A percentile compares a stretch with the other conserved stretches of the same genome.
Evolutionary conservation across 2,329 filamentous ascomycete species (phyloP).

Genomic region (Fusarium fujikuroi): DNA sequence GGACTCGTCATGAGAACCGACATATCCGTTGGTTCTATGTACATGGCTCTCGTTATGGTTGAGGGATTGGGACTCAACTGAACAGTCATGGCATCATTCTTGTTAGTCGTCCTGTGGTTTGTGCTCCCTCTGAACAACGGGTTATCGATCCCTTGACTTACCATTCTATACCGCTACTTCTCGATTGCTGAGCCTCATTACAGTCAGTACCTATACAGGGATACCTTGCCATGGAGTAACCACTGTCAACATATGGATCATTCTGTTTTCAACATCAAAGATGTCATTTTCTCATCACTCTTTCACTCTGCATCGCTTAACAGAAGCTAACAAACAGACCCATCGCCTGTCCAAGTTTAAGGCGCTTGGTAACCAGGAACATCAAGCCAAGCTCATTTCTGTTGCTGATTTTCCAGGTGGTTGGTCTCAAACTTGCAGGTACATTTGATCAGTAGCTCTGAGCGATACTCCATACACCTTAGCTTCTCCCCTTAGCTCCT

Average conservation of each 20-base stretch:
- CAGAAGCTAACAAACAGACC: slow-evolving; percentile 7
- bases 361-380: not conserved
- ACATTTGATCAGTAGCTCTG: not conserved
- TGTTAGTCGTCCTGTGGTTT: not conserved
- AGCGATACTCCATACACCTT: not conserved
- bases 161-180: slow-evolving; percentile 1
- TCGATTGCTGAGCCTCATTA: not conserved
- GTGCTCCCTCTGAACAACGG: not conserved
- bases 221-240: slow-evolving; percentile 9
- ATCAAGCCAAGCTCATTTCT: not conserved
- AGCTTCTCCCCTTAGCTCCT: not conserved
- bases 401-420: not conserved
- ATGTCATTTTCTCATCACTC: slow-evolving; percentile 29
- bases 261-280: not conserved
- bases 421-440: not conserved
- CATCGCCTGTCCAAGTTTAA: slow-evolving; percentile 11
- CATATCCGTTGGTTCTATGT: not conserved
- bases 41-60: not conserved
- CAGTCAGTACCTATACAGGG: slow-evolving; percentile 9
- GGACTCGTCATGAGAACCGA: slow-evolving; percentile 13
- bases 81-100: slow-evolving; percentile 8
- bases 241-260: not conserved
- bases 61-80: not conserved
- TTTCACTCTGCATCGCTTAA: slow-evolving; percentile 4
- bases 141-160: not conserved